Percentiles rank a stretch among this genome's conserved stretches.
Conservation (phyloP, 1,284 basidiomycete species). For the Hemileia vastatrix region DNA sequence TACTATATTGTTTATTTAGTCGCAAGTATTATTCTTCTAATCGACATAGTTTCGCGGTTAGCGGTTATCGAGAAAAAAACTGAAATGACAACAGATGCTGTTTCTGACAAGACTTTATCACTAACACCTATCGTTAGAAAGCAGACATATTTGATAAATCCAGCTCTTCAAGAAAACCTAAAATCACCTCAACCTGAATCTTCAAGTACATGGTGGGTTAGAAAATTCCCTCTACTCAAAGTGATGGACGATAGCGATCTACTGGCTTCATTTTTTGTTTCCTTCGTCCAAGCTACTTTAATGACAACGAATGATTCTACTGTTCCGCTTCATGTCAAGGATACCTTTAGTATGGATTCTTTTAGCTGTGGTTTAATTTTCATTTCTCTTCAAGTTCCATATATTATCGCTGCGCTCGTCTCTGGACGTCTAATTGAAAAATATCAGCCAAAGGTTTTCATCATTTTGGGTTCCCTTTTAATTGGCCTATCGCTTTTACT, state of each 20-base stretch:
- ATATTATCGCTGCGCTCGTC: constrained; percentile 5
- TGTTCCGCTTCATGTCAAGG: constrained; percentile 10
- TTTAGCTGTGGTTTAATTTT: constrained; percentile 13
- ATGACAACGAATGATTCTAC: constrained; percentile 13
- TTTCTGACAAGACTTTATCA: too few relatives aligned
- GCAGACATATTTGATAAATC: not conserved
- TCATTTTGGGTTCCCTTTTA: not conserved
- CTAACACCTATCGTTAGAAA: too few relatives aligned
- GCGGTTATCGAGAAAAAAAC: constrained; percentile 15
- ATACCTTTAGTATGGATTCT: constrained; percentile 10
- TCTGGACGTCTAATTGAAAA: constrained; percentile 11
- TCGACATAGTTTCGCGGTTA: constrained; percentile 17
- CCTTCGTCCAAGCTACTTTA: constrained; percentile 12
- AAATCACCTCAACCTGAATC: too few relatives aligned
- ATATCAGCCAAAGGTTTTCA: not conserved
- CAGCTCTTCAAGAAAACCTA: not conserved
- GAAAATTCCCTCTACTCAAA: constrained; percentile 9
- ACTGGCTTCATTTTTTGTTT: constrained; percentile 9
- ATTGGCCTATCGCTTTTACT: constrained; percentile 3
- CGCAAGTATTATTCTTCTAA: constrained; percentile 1
- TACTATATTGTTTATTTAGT: constrained; percentile 19
- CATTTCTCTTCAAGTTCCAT: constrained; percentile 15
- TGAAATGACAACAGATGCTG: too few relatives aligned
- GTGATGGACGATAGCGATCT: constrained; percentile 7
- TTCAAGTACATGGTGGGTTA: not conserved